A percentile compares a stretch with the other conserved stretches of the same genome.
Conservation (phyloP, 305 asterid species). For the Rubia balearica region DNA sequence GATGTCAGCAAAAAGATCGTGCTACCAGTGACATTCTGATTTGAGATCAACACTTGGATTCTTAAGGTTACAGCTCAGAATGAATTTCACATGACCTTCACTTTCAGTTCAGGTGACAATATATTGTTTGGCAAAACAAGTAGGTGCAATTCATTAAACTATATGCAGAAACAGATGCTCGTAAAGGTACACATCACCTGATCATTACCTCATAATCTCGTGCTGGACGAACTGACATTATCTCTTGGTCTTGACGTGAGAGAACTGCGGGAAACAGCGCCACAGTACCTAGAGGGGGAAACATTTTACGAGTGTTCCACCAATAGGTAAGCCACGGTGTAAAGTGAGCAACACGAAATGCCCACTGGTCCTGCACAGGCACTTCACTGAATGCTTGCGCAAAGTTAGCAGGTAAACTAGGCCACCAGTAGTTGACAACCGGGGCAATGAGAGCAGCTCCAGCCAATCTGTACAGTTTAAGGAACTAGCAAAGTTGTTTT, state of each 20-base stretch:
- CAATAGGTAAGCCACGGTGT: slow-evolving; percentile 36
- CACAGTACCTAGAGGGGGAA: slow-evolving; percentile 23
- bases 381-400: slow-evolving; percentile 21
- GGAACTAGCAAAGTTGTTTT: not conserved
- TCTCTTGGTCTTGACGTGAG: slow-evolving; percentile 53
- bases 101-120: no score
- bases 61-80: no score
- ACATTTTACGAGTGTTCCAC: slow-evolving; percentile 41
- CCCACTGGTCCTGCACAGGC: slow-evolving; percentile 35
- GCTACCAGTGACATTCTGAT: not conserved
- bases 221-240: slow-evolving; percentile 20
- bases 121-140: no score
- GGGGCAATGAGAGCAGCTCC: slow-evolving; percentile 41
- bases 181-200: not conserved
- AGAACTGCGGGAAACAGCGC: slow-evolving; percentile 26
- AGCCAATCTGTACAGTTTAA: slow-evolving; percentile 26
- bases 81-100: no score
- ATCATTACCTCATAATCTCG: slow-evolving; percentile 14
- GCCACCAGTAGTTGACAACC: slow-evolving; percentile 38
- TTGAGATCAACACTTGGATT: not conserved
- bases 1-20: slow-evolving; percentile 7
- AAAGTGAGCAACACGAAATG: slow-evolving; percentile 31
- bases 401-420: slow-evolving; percentile 31
- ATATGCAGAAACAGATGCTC: no score
- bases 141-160: no score